Conservation (phyloP, 441 rosid species). For the Isatis lusitanica region DNA sequence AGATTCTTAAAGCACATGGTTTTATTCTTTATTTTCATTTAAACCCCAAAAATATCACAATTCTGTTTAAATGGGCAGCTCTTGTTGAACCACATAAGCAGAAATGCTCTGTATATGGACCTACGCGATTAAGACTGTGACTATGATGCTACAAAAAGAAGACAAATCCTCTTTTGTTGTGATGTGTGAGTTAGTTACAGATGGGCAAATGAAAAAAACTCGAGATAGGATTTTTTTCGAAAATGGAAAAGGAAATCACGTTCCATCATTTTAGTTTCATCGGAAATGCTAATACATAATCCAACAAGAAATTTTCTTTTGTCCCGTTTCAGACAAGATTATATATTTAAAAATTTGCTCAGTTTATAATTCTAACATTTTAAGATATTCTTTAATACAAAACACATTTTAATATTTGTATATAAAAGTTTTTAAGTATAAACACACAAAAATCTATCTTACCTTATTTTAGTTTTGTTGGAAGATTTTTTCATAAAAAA, state of each 20-base stretch:
- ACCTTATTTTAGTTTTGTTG: too few relatives aligned
- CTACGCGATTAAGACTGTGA: slow-evolving; percentile 21
- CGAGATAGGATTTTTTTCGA: neutral
- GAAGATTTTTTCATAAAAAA: too few relatives aligned
- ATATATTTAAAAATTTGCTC: neutral
- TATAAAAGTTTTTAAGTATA: too few relatives aligned
- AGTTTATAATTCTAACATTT: neutral
- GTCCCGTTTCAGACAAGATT: neutral
- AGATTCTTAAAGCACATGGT: slow-evolving; percentile 31
- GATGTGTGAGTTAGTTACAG: slow-evolving; percentile 14
- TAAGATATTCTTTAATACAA: neutral
- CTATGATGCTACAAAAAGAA: slow-evolving; percentile 22
- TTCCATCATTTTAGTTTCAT: slow-evolving; percentile 5
- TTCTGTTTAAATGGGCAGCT: slow-evolving; percentile 14
- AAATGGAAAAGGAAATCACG: neutral
- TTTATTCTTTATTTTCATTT: slow-evolving; percentile 25
- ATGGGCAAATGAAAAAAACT: neutral
- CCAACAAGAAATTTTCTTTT: neutral
- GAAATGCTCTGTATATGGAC: slow-evolving; percentile 39
- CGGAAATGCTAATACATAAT: neutral
- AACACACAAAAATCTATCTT: too few relatives aligned
- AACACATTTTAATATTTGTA: neutral
- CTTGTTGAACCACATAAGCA: slow-evolving; percentile 26
- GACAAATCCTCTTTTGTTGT: slow-evolving; percentile 14
- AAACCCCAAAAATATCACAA: slow-evolving; percentile 1